Base-by-base conservation (phyloP, 2,329 filamentous ascomycete species). In the Hypoxylon sp. region DNA sequence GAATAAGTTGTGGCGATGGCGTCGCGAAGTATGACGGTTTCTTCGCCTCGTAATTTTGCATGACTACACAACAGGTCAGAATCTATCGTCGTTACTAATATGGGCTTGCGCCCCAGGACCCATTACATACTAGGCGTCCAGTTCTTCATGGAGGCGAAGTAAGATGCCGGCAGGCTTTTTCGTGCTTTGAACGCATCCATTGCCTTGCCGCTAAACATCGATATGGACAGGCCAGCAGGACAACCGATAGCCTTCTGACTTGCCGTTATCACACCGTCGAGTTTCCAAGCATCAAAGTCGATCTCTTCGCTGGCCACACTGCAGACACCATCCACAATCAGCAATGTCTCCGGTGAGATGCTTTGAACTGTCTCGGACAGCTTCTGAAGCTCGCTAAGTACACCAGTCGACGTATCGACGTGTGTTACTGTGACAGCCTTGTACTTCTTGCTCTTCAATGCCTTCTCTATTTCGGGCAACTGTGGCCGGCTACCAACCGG, bases 11-110 rank as follows among this genome's bases (percentile, higher is more conserved):
- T 13, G 96, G 96, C 3, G 94, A 94, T 0, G 96, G 96, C 1
- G 96, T 99, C 38, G 96, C 96, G 78, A 99, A 99, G 85, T 99
- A 99, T 1, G 94, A 97, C 38, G 96, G 89, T 84, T 98, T 99
- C 85, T 94, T 93, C 71, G 93, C 93, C 84, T 99, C 96, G 82
- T 99, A 99, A 83, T 98, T 98, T 83, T 96, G 90, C 95, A 99
- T 98, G 81, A 99, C 91, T 93, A 43, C n/a, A 9, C 19, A 13
- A 34, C 2, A 30, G 36, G 62, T 76, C 28, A 77, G 72, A 46
- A 58, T 64, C 11, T 21, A 23, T 38, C 17, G 17, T 3, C 4
- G 1, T 17, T 34, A 21, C 2, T 28, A n/a, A 23, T n/a, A 10
- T n/a, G 45, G 28, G 19, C 28, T 30, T 9, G 28, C 28, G 28